Evolutionary conservation across 257 asterid species (phyloP).

Genomic region (Ophiorrhiza pumila): DNA sequence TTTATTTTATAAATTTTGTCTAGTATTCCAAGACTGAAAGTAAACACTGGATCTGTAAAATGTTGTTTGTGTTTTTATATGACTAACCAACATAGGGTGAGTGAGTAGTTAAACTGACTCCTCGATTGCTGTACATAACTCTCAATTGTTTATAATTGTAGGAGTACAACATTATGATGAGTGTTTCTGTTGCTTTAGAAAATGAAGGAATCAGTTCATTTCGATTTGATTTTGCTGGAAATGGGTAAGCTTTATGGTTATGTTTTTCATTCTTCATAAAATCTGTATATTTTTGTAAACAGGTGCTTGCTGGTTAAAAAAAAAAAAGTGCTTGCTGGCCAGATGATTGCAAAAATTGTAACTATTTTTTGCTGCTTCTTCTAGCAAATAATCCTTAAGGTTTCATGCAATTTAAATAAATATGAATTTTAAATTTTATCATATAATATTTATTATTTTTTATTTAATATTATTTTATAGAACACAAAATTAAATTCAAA

Average conservation of each 20-base stretch:
- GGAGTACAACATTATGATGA: constrained; percentile 32
- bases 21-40: background rate
- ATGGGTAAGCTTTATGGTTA: constrained; percentile 51
- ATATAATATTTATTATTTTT: no score
- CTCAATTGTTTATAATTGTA: constrained; percentile 16
- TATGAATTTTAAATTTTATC: no score
- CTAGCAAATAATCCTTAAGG: background rate
- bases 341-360: background rate
- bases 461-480: no score
- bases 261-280: background rate
- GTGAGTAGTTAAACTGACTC: background rate
- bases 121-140: background rate
- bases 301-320: no score
- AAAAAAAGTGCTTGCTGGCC: no score
- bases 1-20: background rate
- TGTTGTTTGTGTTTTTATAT: background rate
- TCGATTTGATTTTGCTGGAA: constrained; percentile 84
- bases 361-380: background rate
- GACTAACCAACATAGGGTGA: background rate
- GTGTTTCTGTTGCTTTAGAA: constrained; percentile 56
- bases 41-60: background rate
- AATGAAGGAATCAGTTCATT: constrained; percentile 70
- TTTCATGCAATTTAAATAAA: no score
- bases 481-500: no score
- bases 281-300: background rate